These are phyloP conservation scores for Sambucus nigra DNA, from an alignment of 129 eudicot species.

Conservation along the genomic window DNA sequence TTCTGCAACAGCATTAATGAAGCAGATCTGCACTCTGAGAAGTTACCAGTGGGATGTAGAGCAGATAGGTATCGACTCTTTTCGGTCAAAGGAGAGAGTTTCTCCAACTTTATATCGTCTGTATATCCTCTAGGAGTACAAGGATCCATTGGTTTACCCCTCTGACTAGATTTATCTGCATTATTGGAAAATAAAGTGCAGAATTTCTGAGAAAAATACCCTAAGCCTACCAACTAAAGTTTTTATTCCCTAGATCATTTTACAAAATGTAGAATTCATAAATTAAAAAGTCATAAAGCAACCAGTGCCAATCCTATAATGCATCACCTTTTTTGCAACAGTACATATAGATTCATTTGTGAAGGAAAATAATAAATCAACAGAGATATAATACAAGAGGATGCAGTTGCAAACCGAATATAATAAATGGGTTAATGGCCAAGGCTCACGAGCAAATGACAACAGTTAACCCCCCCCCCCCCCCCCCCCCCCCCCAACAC, in stretches of 20 bases:
- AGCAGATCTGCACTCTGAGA: constrained; percentile 84
- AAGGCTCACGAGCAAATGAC: no score
- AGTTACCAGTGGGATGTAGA: constrained; percentile 72
- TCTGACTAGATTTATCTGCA: constrained; percentile 35
- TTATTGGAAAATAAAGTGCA: constrained; percentile 3
- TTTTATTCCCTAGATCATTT: not conserved
- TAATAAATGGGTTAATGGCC: no score
- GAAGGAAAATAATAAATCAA: no score
- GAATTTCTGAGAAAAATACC: not conserved
- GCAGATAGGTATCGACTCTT: constrained; percentile 27
- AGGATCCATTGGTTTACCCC: constrained; percentile 49
- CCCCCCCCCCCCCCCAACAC: no score
- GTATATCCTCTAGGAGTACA: constrained; percentile 83
- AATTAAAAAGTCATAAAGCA: no score
- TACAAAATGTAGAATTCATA: no score
- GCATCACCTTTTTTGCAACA: no score
- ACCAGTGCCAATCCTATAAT: no score
- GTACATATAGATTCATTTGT: no score
- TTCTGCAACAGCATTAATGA: constrained; percentile 62
- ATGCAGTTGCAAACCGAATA: no score
- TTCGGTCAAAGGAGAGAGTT: constrained; percentile 31
- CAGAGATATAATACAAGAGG: no score
- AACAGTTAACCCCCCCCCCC: no score
- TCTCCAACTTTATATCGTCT: constrained; percentile 19
- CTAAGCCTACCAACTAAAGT: not conserved